Evolutionary conservation across 2,329 filamentous ascomycete species (phyloP).

Genomic region (Epichloe glyceriae): DNA sequence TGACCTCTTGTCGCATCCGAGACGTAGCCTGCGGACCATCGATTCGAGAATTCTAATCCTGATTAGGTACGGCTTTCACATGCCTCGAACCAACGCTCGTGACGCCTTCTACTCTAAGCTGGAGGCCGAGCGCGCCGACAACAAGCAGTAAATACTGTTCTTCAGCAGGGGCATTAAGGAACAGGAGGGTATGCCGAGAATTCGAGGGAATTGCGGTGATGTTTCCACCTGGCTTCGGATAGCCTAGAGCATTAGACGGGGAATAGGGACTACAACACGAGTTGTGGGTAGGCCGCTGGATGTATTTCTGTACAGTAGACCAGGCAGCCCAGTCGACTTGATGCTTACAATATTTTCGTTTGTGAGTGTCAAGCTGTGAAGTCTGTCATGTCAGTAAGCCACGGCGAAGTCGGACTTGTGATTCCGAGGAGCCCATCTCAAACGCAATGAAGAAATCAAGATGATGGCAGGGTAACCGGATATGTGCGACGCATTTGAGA

Average conservation of each 20-base stretch:
- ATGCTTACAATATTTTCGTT: neutral
- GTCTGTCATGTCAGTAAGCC: no score
- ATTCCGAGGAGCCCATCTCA: no score
- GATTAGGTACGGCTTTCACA: constrained; percentile 47
- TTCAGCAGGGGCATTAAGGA: neutral
- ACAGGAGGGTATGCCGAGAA: neutral
- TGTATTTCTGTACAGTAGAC: constrained; percentile 16
- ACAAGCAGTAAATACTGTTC: constrained; percentile 14
- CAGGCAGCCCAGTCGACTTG: constrained; percentile 14
- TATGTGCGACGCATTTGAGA: no score
- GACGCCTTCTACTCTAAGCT: constrained; percentile 46
- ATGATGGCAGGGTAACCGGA: no score
- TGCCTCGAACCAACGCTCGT: constrained; percentile 44
- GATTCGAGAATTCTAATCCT: no score
- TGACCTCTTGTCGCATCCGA: neutral
- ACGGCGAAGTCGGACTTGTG: no score
- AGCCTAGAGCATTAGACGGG: constrained; percentile 4
- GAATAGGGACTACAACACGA: constrained; percentile 11
- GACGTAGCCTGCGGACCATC: neutral
- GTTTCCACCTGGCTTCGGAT: constrained; percentile 2
- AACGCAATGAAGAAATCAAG: no score
- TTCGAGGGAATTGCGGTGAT: neutral
- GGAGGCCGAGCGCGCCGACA: constrained; percentile 39
- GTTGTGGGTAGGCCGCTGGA: constrained; percentile 12
- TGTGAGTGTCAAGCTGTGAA: neutral